Evolutionary conservation across 371 early-diverging fungal species (phyloP), one percentile per base, ranked within the genome.

Genomic region (Mucor irregularis): DNA sequence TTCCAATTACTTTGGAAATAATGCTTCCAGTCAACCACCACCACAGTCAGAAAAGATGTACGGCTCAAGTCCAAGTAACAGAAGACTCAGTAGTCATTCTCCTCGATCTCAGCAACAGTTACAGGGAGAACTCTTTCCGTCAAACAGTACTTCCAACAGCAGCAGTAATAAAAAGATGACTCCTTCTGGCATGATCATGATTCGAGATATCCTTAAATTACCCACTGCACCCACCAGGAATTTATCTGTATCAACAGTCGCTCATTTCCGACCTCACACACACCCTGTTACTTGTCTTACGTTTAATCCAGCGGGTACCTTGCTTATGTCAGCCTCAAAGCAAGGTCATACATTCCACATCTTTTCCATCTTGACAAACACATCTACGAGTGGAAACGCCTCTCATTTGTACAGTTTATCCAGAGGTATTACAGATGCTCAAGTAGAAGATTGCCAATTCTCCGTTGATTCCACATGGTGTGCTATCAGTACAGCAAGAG

Each of bases 401-500:
- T 66, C 78, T 7, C 90, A 88, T 63, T 44, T 90, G 16, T 90
- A 88, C 52, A 85, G 83, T 44, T 76, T 91, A 34, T 78, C 87
- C 0, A 84, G 93, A 17, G 93, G 93, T 7, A 87, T 84, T 53
- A 91, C 92, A 0, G 82, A 85, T 58, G 93, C 91, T 4, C 81
- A 74, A 17, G 84, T 93, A 13, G 89, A 88, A 53, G 83, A 87
- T 50, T 81, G 88, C 40, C 74, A 82, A 16, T 89, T 88, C 58
- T 87, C 86, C 14, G 57, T 70, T n/a, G 90, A 91, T 55, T 86
- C 87, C 19, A 78, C 79, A 35, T 93, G 93, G 93, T 81, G 89
- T 40, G 86, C 86, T 0, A 88, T 87, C 16, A 88, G 82, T 28
- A 91, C 91, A 2, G 83, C 86, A 1, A 72, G 87, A 46, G 93